A percentile compares a stretch with the other conserved stretches of the same genome.
Conservation (phyloP, 257 asterid species). For the Plantago elongata region DNA sequence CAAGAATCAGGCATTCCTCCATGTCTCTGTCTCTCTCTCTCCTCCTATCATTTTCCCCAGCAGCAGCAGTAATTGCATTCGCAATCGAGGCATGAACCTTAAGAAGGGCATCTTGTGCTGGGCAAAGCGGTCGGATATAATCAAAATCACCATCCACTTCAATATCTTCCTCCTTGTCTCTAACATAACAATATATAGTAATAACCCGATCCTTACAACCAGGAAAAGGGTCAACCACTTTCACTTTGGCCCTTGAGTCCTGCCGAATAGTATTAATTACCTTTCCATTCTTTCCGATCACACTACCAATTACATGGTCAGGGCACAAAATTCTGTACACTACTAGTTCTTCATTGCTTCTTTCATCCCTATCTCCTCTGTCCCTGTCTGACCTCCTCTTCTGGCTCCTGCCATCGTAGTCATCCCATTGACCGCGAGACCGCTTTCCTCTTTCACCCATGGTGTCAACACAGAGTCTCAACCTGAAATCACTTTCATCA, state of each 20-base stretch:
- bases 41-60: constrained; percentile 52
- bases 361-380: constrained; percentile 58
- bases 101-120: constrained; percentile 91
- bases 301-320: constrained; percentile 73
- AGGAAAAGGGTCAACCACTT: constrained; percentile 92
- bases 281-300: constrained; percentile 94
- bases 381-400: constrained; percentile 68
- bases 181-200: constrained; percentile 62
- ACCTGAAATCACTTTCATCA: constrained; percentile 9
- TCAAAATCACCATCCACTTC: constrained; percentile 68
- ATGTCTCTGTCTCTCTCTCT: constrained; percentile 29
- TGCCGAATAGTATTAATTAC: constrained; percentile 78
- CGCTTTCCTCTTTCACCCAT: constrained; percentile 86
- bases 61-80: constrained; percentile 46
- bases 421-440: constrained; percentile 45
- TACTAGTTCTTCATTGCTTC: constrained; percentile 53
- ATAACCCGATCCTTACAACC: constrained; percentile 82
- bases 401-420: constrained; percentile 51
- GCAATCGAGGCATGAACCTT: constrained; percentile 73
- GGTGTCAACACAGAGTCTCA: background rate
- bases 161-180: constrained; percentile 56
- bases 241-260: constrained; percentile 81
- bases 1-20: constrained; percentile 86
- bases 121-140: constrained; percentile 53
- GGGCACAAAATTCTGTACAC: constrained; percentile 88